Conservation (phyloP, 192 early-diverging fungal genomes). For the Obelidium mucronatum region DNA sequence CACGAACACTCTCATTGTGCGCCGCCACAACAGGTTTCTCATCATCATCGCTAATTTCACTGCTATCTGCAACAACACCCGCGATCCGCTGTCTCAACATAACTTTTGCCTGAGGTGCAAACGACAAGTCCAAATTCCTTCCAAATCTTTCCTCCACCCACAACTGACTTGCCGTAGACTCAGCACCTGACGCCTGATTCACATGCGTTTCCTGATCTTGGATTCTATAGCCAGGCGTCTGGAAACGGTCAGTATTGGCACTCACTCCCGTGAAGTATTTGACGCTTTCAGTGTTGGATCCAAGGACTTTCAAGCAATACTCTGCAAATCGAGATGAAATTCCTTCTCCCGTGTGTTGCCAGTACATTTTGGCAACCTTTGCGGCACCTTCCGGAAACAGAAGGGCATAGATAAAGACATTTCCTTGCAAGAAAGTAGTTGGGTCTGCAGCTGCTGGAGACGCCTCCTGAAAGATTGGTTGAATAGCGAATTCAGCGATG, state of each 20-base stretch:
- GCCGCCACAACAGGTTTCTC: not conserved
- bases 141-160: slow-evolving; percentile 97
- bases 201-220: not conserved
- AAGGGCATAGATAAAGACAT: slow-evolving; percentile 69
- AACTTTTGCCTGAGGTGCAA: slow-evolving; percentile 76
- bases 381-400: slow-evolving; percentile 77
- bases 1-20: slow-evolving; percentile 3
- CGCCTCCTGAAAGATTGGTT: slow-evolving; percentile 52
- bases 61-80: slow-evolving; percentile 62
- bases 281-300: slow-evolving; percentile 51
- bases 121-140: slow-evolving; percentile 77
- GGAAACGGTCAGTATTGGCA: slow-evolving; percentile 28
- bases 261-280: slow-evolving; percentile 33
- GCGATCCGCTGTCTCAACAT: slow-evolving; percentile 85
- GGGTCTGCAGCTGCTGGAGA: slow-evolving; percentile 50
- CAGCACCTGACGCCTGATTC: not conserved
- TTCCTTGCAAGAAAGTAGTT: slow-evolving; percentile 41
- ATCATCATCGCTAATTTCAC: slow-evolving; percentile 30
- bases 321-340: slow-evolving; percentile 88
- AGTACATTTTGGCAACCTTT: slow-evolving; percentile 87
- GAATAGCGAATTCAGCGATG: slow-evolving; percentile 71
- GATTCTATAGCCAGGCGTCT: slow-evolving; percentile 11
- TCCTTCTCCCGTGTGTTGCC: slow-evolving; percentile 95
- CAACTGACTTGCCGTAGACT: slow-evolving; percentile 40
- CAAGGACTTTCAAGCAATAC: slow-evolving; percentile 77